Conservation (phyloP, 768 basidiomycete species). For the Russula dissimulans region DNA sequence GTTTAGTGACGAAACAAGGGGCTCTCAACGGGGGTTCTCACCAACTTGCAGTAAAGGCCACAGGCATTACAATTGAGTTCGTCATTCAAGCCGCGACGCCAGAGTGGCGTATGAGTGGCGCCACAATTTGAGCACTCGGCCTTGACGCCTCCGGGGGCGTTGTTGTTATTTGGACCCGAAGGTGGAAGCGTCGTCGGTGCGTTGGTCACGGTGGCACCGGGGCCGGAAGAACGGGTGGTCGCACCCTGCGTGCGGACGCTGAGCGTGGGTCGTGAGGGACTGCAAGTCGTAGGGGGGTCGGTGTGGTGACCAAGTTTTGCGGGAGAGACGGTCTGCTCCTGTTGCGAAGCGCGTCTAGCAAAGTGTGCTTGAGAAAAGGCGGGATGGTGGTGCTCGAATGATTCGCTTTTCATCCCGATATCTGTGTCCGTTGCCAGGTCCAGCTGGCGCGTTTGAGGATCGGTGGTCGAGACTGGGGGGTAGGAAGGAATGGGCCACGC, state of each 20-base stretch:
- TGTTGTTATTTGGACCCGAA: slow-evolving; percentile 24
- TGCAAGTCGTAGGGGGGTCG: neutral
- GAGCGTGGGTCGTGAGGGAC: slow-evolving; percentile 2
- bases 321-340: slow-evolving; percentile 44
- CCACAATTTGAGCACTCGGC: slow-evolving; percentile 86
- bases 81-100: slow-evolving; percentile 79
- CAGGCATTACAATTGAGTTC: slow-evolving; percentile 88
- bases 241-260: slow-evolving; percentile 16
- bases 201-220: slow-evolving; percentile 41
- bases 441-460: slow-evolving; percentile 13
- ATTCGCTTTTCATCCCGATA: slow-evolving; percentile 23
- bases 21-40: slow-evolving; percentile 26
- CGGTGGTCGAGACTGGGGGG: slow-evolving; percentile 3
- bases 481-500: slow-evolving; percentile 24
- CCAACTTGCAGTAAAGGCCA: slow-evolving; percentile 80
- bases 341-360: slow-evolving; percentile 34
- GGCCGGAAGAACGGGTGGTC: slow-evolving; percentile 46
- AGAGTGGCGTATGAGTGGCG: slow-evolving; percentile 80
- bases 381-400: slow-evolving; percentile 23
- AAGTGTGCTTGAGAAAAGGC: slow-evolving; percentile 30
- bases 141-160: slow-evolving; percentile 53
- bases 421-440: slow-evolving; percentile 25
- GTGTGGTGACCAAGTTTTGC: slow-evolving; percentile 43
- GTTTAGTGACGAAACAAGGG: neutral
- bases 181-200: slow-evolving; percentile 18